Evolutionary conservation across 2,329 filamentous ascomycete species (phyloP).

Genomic region (Fusarium pilosicola): DNA sequence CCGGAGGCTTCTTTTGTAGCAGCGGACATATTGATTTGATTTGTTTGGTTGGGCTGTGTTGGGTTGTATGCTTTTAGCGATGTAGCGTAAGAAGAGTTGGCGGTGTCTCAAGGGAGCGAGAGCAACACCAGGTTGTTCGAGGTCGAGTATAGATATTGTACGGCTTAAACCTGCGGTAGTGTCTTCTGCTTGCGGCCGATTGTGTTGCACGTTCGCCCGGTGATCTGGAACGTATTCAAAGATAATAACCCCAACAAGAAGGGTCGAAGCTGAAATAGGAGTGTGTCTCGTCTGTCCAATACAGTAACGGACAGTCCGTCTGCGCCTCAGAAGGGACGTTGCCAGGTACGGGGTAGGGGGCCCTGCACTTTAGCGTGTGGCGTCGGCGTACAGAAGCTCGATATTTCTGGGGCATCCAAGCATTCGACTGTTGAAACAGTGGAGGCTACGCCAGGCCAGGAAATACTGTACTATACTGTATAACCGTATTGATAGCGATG

Average conservation of each 20-base stretch:
- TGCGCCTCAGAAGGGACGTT: conserved; percentile 41
- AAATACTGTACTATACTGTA: conserved; percentile 9
- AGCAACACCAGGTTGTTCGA: conserved; percentile 12
- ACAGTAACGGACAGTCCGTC: conserved; percentile 23
- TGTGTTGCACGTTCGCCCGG: conserved; percentile 39
- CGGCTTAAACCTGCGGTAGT: conserved; percentile 7
- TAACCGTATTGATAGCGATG: neutral
- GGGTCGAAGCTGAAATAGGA: conserved; percentile 39
- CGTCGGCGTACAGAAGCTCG: conserved; percentile 34
- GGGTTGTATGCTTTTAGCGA: conserved; percentile 24
- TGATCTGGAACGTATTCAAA: conserved; percentile 36
- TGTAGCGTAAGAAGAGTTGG: conserved; percentile 19
- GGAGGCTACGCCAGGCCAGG: conserved; percentile 7
- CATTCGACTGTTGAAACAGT: conserved; percentile 25
- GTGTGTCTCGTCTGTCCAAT: conserved; percentile 26
- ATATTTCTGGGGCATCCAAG: conserved; percentile 36
- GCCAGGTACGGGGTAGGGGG: conserved; percentile 33
- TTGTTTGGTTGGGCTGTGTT: conserved; percentile 24
- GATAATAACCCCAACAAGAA: conserved; percentile 36
- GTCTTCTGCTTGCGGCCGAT: conserved; percentile 27
- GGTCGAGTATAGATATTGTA: conserved; percentile 30
- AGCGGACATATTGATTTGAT: conserved; percentile 57
- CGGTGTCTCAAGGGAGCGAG: conserved; percentile 19
- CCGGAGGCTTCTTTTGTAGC: conserved; percentile 65
- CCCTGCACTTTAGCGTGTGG: conserved; percentile 31